Conservation (phyloP, 2,329 filamentous ascomycete genomes). For the Metarhizium album region DNA sequence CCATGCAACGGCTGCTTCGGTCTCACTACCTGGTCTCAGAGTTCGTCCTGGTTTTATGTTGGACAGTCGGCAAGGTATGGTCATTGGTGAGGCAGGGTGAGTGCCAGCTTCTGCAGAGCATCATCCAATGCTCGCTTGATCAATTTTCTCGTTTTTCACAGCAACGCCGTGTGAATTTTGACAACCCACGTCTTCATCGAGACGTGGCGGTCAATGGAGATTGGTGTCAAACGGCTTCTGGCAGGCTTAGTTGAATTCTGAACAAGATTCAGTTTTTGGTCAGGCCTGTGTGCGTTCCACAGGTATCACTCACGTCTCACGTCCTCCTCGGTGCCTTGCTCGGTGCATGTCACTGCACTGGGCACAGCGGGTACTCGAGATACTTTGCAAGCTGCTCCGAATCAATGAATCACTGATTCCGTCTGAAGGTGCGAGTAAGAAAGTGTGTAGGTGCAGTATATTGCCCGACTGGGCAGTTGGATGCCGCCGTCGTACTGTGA, state of each 20-base stretch:
- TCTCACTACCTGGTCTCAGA: no score
- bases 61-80: background rate
- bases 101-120: no score
- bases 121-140: no score
- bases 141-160: no score
- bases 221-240: background rate
- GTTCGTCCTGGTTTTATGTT: no score
- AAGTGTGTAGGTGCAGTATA: background rate
- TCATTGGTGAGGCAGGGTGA: background rate
- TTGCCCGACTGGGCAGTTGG: background rate
- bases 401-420: background rate
- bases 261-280: no score
- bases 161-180: no score
- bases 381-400: background rate
- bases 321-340: background rate
- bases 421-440: background rate
- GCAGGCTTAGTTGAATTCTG: no score
- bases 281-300: background rate
- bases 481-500: background rate
- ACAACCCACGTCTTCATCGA: no score
- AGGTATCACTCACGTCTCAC: background rate
- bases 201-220: background rate
- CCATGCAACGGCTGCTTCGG: background rate
- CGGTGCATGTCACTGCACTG: background rate
- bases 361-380: background rate